Evolutionary conservation across 768 basidiomycete genomes (phyloP), one percentile per base, ranked within the genome.

Genomic region (Pholiota conissans): DNA sequence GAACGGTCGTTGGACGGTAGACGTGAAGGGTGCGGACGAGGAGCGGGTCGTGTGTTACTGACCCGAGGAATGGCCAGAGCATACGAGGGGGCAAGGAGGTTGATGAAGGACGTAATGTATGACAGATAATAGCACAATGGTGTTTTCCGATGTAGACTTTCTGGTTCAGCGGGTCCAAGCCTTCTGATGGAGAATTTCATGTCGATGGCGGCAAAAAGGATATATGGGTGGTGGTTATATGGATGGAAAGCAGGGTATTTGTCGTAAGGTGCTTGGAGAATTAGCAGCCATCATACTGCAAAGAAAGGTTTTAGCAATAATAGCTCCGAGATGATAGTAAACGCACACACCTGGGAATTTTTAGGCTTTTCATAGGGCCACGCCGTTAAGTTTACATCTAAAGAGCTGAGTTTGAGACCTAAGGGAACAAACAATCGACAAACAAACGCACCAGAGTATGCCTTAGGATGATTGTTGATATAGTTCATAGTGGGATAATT

Each of bases 401-500:
- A 1, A 52, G 24, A 58, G 3, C 28, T 8, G 48, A 18, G 10
- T 10, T 55, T 30, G 10, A 52, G 59, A 22, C 3, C 26, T 27
- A 11, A 6, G 49, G 22, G 20, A 42, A 42, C 29, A 18, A 49
- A 26, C n/a, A 58, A 48, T 20, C 14, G 37, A 57, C 52, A 24
- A 16, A 34, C 40, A 57, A 16, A 80, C 85, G 29, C 60, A 88
- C 86, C 79, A 47, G 65, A 76, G 70, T 86, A 89, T n/a, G 83
- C 84, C 39, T 77, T 73, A 50, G 74, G 37, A 68, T 90, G 87
- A 27, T 67, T 66, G 29, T 74, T 68, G 64, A 88, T 88, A 68
- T 88, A 89, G 42, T 82, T 73, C 55, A 78, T 71, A 2, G 91
- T 94, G 1, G 90, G 91, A 61, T 80, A 84, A 42, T 80, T 76